Conservation (phyloP, 768 basidiomycete species). For the Lactarius quietus region DNA sequence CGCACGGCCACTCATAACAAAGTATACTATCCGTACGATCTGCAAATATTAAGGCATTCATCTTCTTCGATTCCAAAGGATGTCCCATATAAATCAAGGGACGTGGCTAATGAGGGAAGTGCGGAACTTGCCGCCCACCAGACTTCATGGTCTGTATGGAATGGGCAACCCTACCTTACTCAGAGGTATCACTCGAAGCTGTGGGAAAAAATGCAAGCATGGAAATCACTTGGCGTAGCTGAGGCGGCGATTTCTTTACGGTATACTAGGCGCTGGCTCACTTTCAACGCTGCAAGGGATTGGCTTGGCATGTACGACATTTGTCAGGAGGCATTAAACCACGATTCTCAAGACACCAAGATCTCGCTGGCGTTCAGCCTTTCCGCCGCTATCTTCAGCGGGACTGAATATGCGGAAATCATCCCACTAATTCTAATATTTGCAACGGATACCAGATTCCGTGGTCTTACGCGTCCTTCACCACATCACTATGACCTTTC, state of each 20-base stretch:
- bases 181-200: not conserved
- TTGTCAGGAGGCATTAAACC: not conserved
- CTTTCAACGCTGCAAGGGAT: slow-evolving; percentile 4
- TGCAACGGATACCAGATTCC: slow-evolving; percentile 1
- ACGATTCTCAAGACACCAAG: not conserved
- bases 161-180: not conserved
- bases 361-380: slow-evolving; percentile 7
- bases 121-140: not conserved
- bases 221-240: slow-evolving; percentile 9
- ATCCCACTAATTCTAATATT: not conserved
- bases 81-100: slow-evolving; percentile 5
- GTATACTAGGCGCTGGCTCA: slow-evolving; percentile 16
- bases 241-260: not conserved
- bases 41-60: not conserved
- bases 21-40: slow-evolving; percentile 8
- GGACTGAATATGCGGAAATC: not conserved
- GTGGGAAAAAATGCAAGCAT: not conserved
- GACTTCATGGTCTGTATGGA: slow-evolving; percentile 11
- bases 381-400: slow-evolving; percentile 2
- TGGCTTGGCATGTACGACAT: slow-evolving; percentile 10
- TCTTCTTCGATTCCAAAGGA: slow-evolving; percentile 32
- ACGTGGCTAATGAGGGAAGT: not conserved
- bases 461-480: not conserved
- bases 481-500: slow-evolving; percentile 28
- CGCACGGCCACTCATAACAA: slow-evolving; percentile 1